phyloP scores from a whole-genome alignment of 2,329 filamentous ascomycete species.

The Drechslerella stenobrocha region DNA sequence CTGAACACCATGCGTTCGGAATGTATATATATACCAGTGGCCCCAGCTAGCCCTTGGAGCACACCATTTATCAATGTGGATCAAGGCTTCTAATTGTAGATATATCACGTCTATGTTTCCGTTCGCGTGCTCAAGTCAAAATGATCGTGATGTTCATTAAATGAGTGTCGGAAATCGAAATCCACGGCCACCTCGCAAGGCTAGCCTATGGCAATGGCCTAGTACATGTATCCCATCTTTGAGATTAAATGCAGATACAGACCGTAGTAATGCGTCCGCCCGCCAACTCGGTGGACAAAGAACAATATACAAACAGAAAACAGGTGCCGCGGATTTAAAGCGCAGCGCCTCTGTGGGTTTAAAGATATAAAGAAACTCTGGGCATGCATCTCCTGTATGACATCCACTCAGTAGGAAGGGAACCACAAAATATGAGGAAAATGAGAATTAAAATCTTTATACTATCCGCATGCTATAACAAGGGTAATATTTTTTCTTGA shows the following conservation, averaged over 20 bases:
- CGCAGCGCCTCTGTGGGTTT: too few species aligned
- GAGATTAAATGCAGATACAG: background rate
- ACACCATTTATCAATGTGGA: background rate
- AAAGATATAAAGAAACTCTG: too few species aligned
- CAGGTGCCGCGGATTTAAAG: too few species aligned
- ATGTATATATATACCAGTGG: too few species aligned
- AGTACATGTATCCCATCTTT: background rate
- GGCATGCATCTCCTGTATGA: background rate
- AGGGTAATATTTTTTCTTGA: constrained; percentile 22
- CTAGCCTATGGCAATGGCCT: background rate
- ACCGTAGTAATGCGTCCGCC: too few species aligned
- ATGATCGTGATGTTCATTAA: constrained; percentile 31
- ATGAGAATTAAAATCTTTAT: constrained; percentile 29
- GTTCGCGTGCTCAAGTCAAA: too few species aligned
- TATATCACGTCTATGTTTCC: background rate
- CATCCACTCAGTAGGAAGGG: constrained; percentile 2
- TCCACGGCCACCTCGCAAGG: background rate
- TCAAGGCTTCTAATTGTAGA: background rate
- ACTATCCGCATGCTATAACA: constrained; percentile 19
- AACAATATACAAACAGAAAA: too few species aligned
- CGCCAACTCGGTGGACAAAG: too few species aligned
- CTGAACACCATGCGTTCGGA: too few species aligned
- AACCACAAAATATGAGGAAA: constrained; percentile 8
- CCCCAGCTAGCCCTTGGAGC: too few species aligned
- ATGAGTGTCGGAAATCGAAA: constrained; percentile 38